Percentiles rank a stretch among this genome's conserved stretches.
These are phyloP conservation scores for Periconia sp. DNA, from an alignment of 2,329 filamentous ascomycete species.

Conservation along the genomic window DNA sequence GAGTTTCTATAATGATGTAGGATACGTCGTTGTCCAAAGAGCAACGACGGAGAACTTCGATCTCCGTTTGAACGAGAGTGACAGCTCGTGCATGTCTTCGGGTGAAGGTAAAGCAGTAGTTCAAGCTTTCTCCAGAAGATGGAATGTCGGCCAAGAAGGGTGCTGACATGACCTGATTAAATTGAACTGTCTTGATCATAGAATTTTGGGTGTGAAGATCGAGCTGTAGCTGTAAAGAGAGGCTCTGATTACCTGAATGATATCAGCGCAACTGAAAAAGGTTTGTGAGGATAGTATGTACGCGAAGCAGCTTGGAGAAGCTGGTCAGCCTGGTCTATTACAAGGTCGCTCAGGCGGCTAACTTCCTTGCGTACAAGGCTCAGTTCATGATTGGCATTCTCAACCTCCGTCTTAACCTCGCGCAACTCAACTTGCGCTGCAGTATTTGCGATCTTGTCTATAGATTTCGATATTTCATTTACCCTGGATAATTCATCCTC, in stretches of 20 bases:
- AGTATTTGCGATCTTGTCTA: too few species aligned
- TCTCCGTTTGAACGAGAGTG: too few species aligned
- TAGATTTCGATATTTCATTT: too few species aligned
- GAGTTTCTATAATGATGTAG: too few species aligned
- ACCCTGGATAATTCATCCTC: too few species aligned
- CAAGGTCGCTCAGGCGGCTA: neutral
- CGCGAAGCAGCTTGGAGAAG: too few species aligned
- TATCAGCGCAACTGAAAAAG: too few species aligned
- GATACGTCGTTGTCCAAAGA: too few species aligned
- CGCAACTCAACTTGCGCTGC: neutral
- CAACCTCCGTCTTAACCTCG: neutral
- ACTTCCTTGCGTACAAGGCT: neutral
- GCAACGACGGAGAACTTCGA: too few species aligned
- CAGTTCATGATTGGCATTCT: neutral
- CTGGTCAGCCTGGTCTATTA: too few species aligned
- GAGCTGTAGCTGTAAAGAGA: neutral
- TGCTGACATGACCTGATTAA: conserved; percentile 1
- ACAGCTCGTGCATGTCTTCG: neutral
- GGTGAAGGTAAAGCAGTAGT: neutral
- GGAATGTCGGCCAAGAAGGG: neutral
- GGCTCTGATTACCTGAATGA: too few species aligned
- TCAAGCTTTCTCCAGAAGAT: neutral
- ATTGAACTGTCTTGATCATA: neutral
- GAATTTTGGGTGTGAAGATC: neutral
- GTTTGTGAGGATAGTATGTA: too few species aligned